Evolutionary conservation across 2,329 filamentous ascomycete species (phyloP).

Genomic region (Colletotrichum sp.): DNA sequence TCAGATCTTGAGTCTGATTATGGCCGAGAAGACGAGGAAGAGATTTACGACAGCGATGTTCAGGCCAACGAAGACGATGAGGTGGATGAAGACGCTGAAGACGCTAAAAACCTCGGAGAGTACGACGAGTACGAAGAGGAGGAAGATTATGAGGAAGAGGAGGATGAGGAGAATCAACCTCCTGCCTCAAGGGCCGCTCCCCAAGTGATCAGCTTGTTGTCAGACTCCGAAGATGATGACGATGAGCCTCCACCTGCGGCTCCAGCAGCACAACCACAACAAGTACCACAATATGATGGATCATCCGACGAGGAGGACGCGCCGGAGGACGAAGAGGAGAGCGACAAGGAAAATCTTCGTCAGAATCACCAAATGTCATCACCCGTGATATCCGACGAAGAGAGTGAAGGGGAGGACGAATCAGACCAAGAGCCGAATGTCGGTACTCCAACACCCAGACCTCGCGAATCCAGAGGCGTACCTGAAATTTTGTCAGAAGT

Average conservation of each 20-base stretch:
- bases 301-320: constrained; percentile 11
- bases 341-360: neutral
- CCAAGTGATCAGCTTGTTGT: constrained; percentile 21
- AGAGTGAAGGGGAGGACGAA: constrained; percentile 4
- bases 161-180: constrained; percentile 6
- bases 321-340: constrained; percentile 1
- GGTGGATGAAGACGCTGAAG: constrained; percentile 11
- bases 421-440: neutral
- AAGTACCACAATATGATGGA: constrained; percentile 6
- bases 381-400: neutral
- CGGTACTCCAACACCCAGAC: constrained; percentile 7
- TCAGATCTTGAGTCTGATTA: constrained; percentile 23
- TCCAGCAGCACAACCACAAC: neutral
- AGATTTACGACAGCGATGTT: neutral
- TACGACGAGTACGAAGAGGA: constrained; percentile 22
- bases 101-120: neutral
- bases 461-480: neutral
- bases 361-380: neutral
- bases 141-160: constrained; percentile 16
- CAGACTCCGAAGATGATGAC: constrained; percentile 22
- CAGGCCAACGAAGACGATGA: constrained; percentile 17
- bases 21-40: constrained; percentile 13
- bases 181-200: neutral
- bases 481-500: neutral
- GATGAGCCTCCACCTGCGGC: neutral